These are phyloP conservation scores for Aspergillus tubingensis DNA, from an alignment of 2,329 filamentous ascomycete species.

Conservation along the genomic window DNA sequence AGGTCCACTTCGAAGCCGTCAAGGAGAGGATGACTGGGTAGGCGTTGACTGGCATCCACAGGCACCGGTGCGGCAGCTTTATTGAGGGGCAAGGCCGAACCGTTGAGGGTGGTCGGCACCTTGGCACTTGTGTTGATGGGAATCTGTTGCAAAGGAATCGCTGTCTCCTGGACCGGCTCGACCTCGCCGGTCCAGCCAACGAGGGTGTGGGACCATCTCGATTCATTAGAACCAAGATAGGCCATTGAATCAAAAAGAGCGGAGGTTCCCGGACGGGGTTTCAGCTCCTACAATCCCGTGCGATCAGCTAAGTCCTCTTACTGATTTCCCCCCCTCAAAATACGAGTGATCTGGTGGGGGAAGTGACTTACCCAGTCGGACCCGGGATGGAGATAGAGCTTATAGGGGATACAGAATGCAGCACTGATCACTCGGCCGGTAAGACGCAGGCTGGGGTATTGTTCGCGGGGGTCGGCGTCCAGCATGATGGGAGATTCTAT, in stretches of 20 bases:
- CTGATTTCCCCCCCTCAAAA: not conserved
- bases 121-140: conserved; percentile 30
- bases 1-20: conserved; percentile 72
- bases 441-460: conserved; percentile 59
- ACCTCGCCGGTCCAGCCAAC: conserved; percentile 96
- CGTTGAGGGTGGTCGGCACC: conserved; percentile 34
- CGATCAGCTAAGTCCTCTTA: conserved; percentile 6
- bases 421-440: conserved; percentile 66
- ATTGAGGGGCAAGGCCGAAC: conserved; percentile 56
- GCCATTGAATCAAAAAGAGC: conserved; percentile 90
- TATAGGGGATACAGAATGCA: conserved; percentile 65
- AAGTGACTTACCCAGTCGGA: conserved; percentile 56
- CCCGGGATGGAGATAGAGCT: conserved; percentile 54
- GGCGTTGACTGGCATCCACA: conserved; percentile 61
- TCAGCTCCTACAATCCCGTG: conserved; percentile 61
- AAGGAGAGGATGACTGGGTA: conserved; percentile 58
- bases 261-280: conserved; percentile 79
- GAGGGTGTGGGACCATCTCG: conserved; percentile 86
- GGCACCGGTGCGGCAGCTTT: conserved; percentile 79
- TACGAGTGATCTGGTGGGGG: not conserved
- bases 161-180: conserved; percentile 45
- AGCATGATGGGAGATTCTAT: conserved; percentile 42
- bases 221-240: conserved; percentile 79
- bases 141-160: conserved; percentile 33
- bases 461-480: conserved; percentile 56